Conservation (phyloP, 192 early-diverging fungal species). For the Endogone sp. region DNA sequence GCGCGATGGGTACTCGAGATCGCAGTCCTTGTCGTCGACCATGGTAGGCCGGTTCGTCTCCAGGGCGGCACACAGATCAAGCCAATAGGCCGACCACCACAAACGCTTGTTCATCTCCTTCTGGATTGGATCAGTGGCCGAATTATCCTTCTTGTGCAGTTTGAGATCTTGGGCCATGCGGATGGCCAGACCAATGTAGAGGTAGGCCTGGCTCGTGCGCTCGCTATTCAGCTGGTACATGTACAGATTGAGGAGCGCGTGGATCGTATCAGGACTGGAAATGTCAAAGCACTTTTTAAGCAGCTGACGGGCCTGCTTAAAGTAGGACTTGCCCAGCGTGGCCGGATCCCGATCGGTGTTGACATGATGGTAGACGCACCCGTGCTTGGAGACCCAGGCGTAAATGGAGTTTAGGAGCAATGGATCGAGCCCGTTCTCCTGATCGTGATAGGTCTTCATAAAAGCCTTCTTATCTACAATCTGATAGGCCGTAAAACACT, state of each 20-base stretch:
- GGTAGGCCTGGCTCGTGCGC: slow-evolving; percentile 31
- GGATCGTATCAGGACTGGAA: slow-evolving; percentile 32
- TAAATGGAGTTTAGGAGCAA: slow-evolving; percentile 34
- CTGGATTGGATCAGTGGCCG: slow-evolving; percentile 24
- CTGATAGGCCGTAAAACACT: slow-evolving; percentile 33
- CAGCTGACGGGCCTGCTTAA: slow-evolving; percentile 35
- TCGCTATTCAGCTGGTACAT: slow-evolving; percentile 38
- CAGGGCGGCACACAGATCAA: slow-evolving; percentile 36
- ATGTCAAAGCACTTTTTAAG: slow-evolving; percentile 40
- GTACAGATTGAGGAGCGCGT: slow-evolving; percentile 34
- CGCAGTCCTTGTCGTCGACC: slow-evolving; percentile 40
- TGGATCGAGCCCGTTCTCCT: slow-evolving; percentile 19
- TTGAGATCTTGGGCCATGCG: slow-evolving; percentile 42
- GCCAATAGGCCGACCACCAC: slow-evolving; percentile 42
- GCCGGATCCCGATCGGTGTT: slow-evolving; percentile 16
- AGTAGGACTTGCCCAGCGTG: slow-evolving; percentile 32
- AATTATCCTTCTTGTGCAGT: slow-evolving; percentile 34
- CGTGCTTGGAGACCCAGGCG: slow-evolving; percentile 37
- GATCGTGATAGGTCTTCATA: slow-evolving; percentile 10
- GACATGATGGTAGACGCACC: slow-evolving; percentile 28
- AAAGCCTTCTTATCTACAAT: slow-evolving; percentile 30
- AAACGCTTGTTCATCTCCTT: slow-evolving; percentile 34
- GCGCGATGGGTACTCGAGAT: slow-evolving; percentile 31
- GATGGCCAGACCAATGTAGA: slow-evolving; percentile 37
- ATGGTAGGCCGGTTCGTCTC: slow-evolving; percentile 38